phyloP scores from a whole-genome alignment of 2,329 filamentous ascomycete species.

The Ophiocordyceps unilateralis region DNA sequence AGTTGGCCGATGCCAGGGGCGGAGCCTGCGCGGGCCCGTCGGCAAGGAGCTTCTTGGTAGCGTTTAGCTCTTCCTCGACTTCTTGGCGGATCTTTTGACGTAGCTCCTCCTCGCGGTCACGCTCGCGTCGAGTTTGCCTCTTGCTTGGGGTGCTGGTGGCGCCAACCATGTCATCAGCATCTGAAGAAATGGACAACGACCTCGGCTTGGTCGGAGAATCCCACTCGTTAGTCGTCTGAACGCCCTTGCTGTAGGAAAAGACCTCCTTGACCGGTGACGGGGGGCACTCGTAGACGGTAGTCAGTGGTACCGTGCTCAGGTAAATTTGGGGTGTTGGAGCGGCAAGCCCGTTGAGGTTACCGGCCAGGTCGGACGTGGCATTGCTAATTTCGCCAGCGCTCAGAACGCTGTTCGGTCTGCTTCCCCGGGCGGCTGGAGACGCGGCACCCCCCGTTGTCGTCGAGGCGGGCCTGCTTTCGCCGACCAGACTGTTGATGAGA shows the following conservation, averaged over 20 bases:
- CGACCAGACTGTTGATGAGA: slow-evolving; percentile 70
- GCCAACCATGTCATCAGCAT: slow-evolving; percentile 41
- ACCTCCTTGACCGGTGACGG: slow-evolving; percentile 65
- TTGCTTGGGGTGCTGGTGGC: slow-evolving; percentile 47
- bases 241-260: slow-evolving; percentile 92
- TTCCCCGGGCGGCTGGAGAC: slow-evolving; percentile 52
- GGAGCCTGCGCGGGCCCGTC: slow-evolving; percentile 20
- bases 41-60: slow-evolving; percentile 42
- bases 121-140: slow-evolving; percentile 59
- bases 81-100: slow-evolving; percentile 70
- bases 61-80: slow-evolving; percentile 80
- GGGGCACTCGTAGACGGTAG: slow-evolving; percentile 66
- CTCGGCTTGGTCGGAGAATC: slow-evolving; percentile 31
- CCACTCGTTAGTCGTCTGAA: slow-evolving; percentile 77
- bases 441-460: slow-evolving; percentile 44
- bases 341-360: slow-evolving; percentile 24
- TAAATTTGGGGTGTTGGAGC: slow-evolving; percentile 38
- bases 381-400: slow-evolving; percentile 69
- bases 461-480: slow-evolving; percentile 56
- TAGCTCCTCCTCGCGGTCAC: slow-evolving; percentile 77
- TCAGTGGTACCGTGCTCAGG: slow-evolving; percentile 54
- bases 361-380: slow-evolving; percentile 45
- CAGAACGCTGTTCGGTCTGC: slow-evolving; percentile 72
- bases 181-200: slow-evolving; percentile 27
- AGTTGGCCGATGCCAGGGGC: slow-evolving; percentile 28